Conservation (phyloP, 2,329 filamentous ascomycete genomes). For the Clarireedia sp. region DNA sequence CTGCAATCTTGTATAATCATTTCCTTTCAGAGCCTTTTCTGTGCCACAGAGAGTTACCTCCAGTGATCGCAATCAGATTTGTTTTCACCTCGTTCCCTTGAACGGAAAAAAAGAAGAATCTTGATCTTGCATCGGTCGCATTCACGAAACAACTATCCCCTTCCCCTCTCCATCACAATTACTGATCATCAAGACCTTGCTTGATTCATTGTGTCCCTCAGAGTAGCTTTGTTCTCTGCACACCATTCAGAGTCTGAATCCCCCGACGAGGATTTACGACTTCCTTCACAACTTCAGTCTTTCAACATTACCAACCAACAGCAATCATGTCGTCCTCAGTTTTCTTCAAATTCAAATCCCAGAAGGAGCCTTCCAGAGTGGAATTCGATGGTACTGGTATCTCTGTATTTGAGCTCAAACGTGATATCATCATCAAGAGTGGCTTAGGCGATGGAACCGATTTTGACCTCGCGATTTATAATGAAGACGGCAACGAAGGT, state of each 20-base stretch:
- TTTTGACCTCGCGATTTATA: slow-evolving; percentile 91
- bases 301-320: slow-evolving; percentile 10
- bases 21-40: slow-evolving; percentile 27
- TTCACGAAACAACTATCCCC: slow-evolving; percentile 21
- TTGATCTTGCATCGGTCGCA: slow-evolving; percentile 29
- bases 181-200: slow-evolving; percentile 21
- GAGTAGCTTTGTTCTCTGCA: slow-evolving; percentile 16
- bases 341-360: slow-evolving; percentile 99
- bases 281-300: slow-evolving; percentile 11
- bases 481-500: slow-evolving; percentile 88
- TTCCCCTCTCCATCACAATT: slow-evolving; percentile 19
- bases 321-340: slow-evolving; percentile 58
- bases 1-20: slow-evolving; percentile 32
- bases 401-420: slow-evolving; percentile 96
- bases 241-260: slow-evolving; percentile 11
- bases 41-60: slow-evolving; percentile 26
- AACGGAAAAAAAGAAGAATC: slow-evolving; percentile 31
- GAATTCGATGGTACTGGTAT: slow-evolving; percentile 97
- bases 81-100: slow-evolving; percentile 29
- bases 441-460: slow-evolving; percentile 92
- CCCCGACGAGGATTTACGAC: slow-evolving; percentile 6
- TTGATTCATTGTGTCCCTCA: slow-evolving; percentile 20
- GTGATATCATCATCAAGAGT: slow-evolving; percentile 93
- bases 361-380: slow-evolving; percentile 88
- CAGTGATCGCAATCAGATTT: slow-evolving; percentile 32